These are phyloP conservation scores for Saccharomyces cerevisiae DNA, from an alignment of 805 yeast species.

Conservation along the genomic window DNA sequence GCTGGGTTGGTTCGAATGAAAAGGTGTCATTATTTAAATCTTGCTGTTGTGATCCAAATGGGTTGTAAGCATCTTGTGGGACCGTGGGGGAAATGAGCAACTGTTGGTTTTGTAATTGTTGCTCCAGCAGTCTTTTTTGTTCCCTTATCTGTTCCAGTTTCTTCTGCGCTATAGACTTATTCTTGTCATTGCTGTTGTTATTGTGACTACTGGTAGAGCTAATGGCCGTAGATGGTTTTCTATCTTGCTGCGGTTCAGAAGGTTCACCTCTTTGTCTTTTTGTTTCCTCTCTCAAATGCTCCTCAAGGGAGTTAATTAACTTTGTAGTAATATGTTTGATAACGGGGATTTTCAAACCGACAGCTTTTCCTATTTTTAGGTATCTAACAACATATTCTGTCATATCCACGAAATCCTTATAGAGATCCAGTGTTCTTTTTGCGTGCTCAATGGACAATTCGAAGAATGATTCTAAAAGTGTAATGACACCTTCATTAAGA, in stretches of 20 bases:
- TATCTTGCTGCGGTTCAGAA: conserved; percentile 36
- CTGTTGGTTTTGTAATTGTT: conserved; percentile 22
- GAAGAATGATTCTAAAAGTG: conserved; percentile 82
- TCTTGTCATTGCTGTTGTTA: conserved; percentile 8
- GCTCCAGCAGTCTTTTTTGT: conserved; percentile 19
- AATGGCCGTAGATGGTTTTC: conserved; percentile 11
- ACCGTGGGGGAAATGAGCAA: conserved; percentile 14
- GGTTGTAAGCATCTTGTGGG: conserved; percentile 23
- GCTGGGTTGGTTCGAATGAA: conserved; percentile 10
- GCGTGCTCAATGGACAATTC: conserved; percentile 83
- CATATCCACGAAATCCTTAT: conserved; percentile 71
- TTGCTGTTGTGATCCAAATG: conserved; percentile 22
- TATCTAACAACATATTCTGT: conserved; percentile 80
- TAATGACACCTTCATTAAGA: conserved; percentile 87
- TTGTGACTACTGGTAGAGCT: conserved; percentile 7
- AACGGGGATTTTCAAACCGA: conserved; percentile 84
- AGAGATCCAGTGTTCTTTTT: conserved; percentile 70
- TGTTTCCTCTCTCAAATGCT: conserved; percentile 68
- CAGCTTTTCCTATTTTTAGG: conserved; percentile 77
- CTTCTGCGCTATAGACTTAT: conserved; percentile 20
- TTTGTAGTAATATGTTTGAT: conserved; percentile 95
- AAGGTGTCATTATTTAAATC: conserved; percentile 5
- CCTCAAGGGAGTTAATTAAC: conserved; percentile 74
- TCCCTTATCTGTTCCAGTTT: conserved; percentile 25
- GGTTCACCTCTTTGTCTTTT: background rate